A percentile compares a stretch with the other conserved stretches of the same genome.
Evolutionary conservation across 805 yeast species (phyloP).

Genomic region (Lipomyces kockii): DNA sequence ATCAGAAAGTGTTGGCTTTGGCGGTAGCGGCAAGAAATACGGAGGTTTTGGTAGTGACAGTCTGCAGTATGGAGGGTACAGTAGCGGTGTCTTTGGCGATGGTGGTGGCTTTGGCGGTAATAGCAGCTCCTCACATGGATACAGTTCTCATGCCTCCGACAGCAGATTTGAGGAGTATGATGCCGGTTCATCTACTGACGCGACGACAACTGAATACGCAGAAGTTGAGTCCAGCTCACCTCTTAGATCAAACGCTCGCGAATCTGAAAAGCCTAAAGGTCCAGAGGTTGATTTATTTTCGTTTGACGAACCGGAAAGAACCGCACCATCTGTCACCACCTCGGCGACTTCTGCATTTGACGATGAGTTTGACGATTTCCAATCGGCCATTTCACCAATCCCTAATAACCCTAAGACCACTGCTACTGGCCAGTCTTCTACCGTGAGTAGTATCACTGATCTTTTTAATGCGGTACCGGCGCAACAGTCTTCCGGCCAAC

Average conservation of each 20-base stretch:
- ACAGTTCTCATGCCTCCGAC: constrained; percentile 13
- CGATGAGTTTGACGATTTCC: constrained; percentile 62
- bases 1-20: constrained; percentile 43
- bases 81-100: constrained; percentile 49
- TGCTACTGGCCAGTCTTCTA: constrained; percentile 43
- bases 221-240: constrained; percentile 27
- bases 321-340: constrained; percentile 13
- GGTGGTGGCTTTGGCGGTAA: constrained; percentile 46
- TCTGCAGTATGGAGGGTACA: constrained; percentile 45
- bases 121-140: constrained; percentile 6
- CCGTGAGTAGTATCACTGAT: constrained; percentile 43
- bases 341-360: constrained; percentile 36
- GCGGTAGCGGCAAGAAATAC: constrained; percentile 44
- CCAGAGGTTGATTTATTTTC: constrained; percentile 37
- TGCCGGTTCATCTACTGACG: constrained; percentile 24
- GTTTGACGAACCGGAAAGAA: constrained; percentile 34
- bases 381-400: constrained; percentile 50
- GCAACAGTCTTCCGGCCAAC: background rate
- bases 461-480: constrained; percentile 37
- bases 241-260: background rate
- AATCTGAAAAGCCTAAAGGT: constrained; percentile 13
- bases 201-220: constrained; percentile 49
- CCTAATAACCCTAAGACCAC: constrained; percentile 29
- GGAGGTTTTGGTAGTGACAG: constrained; percentile 47
- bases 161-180: constrained; percentile 39